These are phyloP conservation scores for Termitomyces eurrhizus DNA, from an alignment of 768 basidiomycete genomes.

Conservation along the genomic window DNA sequence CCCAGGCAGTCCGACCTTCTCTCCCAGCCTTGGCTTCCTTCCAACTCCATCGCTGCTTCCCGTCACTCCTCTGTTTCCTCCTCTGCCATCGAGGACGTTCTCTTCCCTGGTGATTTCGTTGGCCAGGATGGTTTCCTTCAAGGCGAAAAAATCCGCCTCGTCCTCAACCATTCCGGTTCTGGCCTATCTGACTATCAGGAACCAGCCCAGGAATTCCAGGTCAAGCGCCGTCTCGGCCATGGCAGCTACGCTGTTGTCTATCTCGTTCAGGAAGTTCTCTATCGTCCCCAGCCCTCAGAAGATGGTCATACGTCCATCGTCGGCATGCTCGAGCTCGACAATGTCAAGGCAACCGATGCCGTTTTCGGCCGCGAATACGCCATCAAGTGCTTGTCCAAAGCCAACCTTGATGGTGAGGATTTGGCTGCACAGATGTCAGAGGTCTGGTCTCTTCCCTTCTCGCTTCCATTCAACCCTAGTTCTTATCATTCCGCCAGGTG, in stretches of 20 bases:
- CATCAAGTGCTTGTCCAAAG: slow-evolving; percentile 96
- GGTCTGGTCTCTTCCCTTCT: slow-evolving; percentile 38
- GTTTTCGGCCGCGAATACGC: slow-evolving; percentile 82
- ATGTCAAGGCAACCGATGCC: slow-evolving; percentile 31
- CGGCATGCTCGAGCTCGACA: slow-evolving; percentile 53
- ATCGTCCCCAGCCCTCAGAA: slow-evolving; percentile 43
- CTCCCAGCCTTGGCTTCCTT: slow-evolving; percentile 22
- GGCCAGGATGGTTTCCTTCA: slow-evolving; percentile 65
- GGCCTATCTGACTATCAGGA: slow-evolving; percentile 33
- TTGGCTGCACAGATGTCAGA: slow-evolving; percentile 89
- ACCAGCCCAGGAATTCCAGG: slow-evolving; percentile 71
- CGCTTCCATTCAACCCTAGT: slow-evolving; percentile 4
- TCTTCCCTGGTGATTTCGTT: slow-evolving; percentile 69
- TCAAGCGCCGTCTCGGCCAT: slow-evolving; percentile 80
- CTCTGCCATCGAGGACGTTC: slow-evolving; percentile 53
- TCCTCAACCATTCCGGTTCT: slow-evolving; percentile 33
- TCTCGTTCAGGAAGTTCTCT: slow-evolving; percentile 73
- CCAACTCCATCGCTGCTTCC: slow-evolving; percentile 26
- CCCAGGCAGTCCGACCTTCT: slow-evolving; percentile 24
- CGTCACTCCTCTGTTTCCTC: slow-evolving; percentile 31
- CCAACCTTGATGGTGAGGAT: slow-evolving; percentile 85
- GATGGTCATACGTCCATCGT: slow-evolving; percentile 56
- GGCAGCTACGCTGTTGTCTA: slow-evolving; percentile 95
- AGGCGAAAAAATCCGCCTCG: slow-evolving; percentile 60
- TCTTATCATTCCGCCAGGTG: slow-evolving; percentile 45